Evolutionary conservation across 108 stramenopile genomes (phyloP), one percentile per base, ranked within the genome.

Genomic region (Pseudonitzschia pungens): DNA sequence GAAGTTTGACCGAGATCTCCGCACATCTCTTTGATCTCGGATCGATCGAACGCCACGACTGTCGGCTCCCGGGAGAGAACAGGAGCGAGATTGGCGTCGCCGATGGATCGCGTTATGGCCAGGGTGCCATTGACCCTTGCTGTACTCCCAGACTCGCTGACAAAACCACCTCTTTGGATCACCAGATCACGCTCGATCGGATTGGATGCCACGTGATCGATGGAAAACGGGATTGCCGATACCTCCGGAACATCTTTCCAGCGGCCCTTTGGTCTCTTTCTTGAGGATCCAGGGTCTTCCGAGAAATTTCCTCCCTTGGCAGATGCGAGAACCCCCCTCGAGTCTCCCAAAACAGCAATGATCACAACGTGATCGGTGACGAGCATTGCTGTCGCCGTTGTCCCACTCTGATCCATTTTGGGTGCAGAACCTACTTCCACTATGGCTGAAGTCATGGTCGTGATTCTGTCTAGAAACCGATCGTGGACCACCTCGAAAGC

Each of bases 331-430:
- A 98, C 87, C 15, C 95, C 95, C 11, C 96, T 71, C 44, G 94
- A 96, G 77, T 98, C 97, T 0, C 97, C 97, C 45, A 98, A 84
- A 73, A 92, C 95, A 10, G 95, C 94, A 0, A 94, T 71, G 20
- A 96, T 67, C 14, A 97, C 77, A 43, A 71, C 77, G 29, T 92
- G 80, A 2, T 85, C 67, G 15, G 83, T 91, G 20, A 91, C 84
- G n/a, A 73, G 75, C 41, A 93, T 31, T 31, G 83, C 74, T 14
- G 92, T 91, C n/a, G 89, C 92, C 4, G 92, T 93, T 14, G 90
- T 91, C 0, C 92, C 92, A 70, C 82, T 84, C 78, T 90, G 80
- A 70, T 86, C 85, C 92, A 91, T 91, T 18, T 50, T 91, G 16
- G 89, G 90, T 9, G 89, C 89, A 12, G 90, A 88, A 4, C 90